Evolutionary conservation across 257 asterid genomes (phyloP).

Genomic region (Solanum paucissectum): DNA sequence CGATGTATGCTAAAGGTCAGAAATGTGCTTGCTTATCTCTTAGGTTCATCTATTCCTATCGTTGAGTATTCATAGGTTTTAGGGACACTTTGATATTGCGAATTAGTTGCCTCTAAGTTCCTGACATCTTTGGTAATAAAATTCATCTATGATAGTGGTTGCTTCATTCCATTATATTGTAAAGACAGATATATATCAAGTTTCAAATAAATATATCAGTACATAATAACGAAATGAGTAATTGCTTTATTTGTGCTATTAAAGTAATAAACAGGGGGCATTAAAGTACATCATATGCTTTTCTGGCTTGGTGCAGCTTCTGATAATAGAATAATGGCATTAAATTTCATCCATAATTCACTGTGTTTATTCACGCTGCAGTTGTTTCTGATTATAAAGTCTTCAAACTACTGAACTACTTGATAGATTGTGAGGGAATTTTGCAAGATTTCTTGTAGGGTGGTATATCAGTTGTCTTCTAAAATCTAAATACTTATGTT

Average conservation of each 20-base stretch:
- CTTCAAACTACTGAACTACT: background rate
- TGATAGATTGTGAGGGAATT: background rate
- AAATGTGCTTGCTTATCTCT: background rate
- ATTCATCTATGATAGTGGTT: background rate
- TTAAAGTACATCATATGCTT: background rate
- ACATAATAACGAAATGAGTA: background rate
- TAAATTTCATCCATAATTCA: background rate
- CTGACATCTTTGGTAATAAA: background rate
- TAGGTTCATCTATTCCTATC: background rate
- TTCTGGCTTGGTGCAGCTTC: background rate
- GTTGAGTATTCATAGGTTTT: background rate
- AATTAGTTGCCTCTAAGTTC: background rate
- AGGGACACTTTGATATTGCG: background rate
- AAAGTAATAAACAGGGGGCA: background rate
- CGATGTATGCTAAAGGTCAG: conserved; percentile 89
- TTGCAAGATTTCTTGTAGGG: background rate
- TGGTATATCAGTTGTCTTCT: background rate
- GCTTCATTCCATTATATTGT: background rate
- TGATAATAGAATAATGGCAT: background rate
- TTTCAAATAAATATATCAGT: background rate
- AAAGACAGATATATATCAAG: background rate
- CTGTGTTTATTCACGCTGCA: background rate
- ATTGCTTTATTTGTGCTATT: background rate
- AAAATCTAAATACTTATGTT: background rate
- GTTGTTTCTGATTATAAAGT: background rate